Evolutionary conservation across 140 eudicot species (phyloP), one percentile per base, ranked within the genome.

Genomic region (Flaveria floridana): DNA sequence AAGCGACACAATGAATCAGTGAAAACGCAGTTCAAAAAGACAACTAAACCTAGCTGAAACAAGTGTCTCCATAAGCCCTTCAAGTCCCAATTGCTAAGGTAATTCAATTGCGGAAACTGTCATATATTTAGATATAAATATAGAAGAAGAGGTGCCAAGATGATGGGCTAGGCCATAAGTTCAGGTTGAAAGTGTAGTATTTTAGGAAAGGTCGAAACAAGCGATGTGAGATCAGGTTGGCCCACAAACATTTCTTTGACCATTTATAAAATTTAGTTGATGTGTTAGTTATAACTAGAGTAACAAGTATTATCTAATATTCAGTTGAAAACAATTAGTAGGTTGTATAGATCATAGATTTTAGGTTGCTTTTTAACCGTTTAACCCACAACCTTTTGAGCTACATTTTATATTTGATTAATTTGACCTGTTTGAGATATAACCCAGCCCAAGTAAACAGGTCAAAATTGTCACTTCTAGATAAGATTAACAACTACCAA

Each of bases 401-500:
- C 18, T 44, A 46, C 21, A 13, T 4, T 68, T 42, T 20, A 44
- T 46, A 68, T 25, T 62, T 3, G 44, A 12, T 37, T 46, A 11
- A 23, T 21, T 2, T 21, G 13, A 67, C 18, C 18, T 46, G 2
- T 67, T 19, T 4, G 37, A 42, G 55, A 67, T 42, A 42, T 42
- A 67, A 67, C 30, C 26, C 53, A 42, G 47, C 73, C 58, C 73
- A 46, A 19, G 73, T 20, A 46, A 68, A 47, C 19, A 34, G 70
- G 51, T 65, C 8, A 2, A 65, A 64, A 15, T 15, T 64, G 25
- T 14, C 18, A 48, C 5, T 30, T 63, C 41, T 65, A 16, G 64
- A 76, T 23, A 65, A 63, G 58, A 76, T 14, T 30, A 71, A 72
- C 19, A 84, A 96, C 44, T 76, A 94, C 99, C 73, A 87, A 79